Evolutionary conservation across 2,329 filamentous ascomycete species (phyloP).

Genomic region (Xylariaceae sp.): DNA sequence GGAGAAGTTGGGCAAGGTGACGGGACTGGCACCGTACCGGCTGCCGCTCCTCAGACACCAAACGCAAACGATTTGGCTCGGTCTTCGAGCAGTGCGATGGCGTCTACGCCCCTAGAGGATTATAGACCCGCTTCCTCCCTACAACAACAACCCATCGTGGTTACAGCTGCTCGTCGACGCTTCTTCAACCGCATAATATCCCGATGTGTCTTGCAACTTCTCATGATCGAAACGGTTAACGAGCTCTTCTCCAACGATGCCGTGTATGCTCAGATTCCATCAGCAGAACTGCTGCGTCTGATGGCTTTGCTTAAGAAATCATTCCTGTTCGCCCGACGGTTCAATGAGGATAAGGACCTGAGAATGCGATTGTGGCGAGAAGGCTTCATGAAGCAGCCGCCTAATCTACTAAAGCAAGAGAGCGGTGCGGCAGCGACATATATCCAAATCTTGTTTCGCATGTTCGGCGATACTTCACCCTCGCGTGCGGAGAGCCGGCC

Average conservation of each 20-base stretch:
- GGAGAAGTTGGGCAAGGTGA: conserved; percentile 50
- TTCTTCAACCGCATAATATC: conserved; percentile 99
- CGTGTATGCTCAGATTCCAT: conserved; percentile 93
- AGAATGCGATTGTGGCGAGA: conserved; percentile 94
- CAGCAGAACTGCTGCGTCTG: conserved; percentile 83
- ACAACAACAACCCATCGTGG: conserved; percentile 88
- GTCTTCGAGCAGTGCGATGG: conserved; percentile 37
- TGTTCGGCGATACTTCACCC: conserved; percentile 90
- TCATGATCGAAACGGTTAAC: conserved; percentile 99
- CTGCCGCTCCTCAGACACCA: conserved; percentile 31
- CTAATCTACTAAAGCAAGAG: conserved; percentile 97
- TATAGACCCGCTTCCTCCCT: conserved; percentile 79
- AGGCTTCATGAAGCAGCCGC: conserved; percentile 99
- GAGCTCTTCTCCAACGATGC: conserved; percentile 98
- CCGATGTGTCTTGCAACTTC: conserved; percentile 92
- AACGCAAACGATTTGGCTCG: conserved; percentile 31
- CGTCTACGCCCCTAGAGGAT: conserved; percentile 73
- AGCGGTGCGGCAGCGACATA: conserved; percentile 92
- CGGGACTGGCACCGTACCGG: conserved; percentile 42
- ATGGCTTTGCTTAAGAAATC: conserved; percentile 96
- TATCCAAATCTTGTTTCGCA: conserved; percentile 92
- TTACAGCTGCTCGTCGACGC: conserved; percentile 88
- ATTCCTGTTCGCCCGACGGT: conserved; percentile 94
- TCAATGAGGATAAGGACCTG: conserved; percentile 97
- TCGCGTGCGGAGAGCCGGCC: conserved; percentile 80